Conservation (phyloP, 2,329 filamentous ascomycete genomes). For the Tolypocladium capitatum region DNA sequence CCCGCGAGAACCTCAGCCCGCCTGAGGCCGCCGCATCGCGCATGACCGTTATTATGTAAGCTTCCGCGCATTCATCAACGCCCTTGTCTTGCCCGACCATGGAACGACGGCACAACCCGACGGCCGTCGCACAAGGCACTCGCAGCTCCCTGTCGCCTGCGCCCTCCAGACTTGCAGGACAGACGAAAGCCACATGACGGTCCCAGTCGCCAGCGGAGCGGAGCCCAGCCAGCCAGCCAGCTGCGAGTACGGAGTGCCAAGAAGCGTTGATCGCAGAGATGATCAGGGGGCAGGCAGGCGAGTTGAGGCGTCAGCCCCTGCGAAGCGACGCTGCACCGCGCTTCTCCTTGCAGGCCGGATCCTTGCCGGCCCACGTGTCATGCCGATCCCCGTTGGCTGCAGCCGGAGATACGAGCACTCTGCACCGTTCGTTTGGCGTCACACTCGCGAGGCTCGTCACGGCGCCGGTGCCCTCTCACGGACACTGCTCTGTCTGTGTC, state of each 20-base stretch:
- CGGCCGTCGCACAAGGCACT: too few species aligned
- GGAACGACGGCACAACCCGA: neutral
- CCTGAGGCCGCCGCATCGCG: neutral
- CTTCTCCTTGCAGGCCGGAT: neutral
- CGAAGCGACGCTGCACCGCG: neutral
- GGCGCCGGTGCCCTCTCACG: neutral
- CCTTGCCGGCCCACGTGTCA: slow-evolving; percentile 7
- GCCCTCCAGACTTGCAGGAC: neutral
- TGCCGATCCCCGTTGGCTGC: slow-evolving; percentile 4
- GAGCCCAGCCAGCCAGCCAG: neutral
- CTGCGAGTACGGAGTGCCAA: too few species aligned
- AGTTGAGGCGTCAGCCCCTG: too few species aligned
- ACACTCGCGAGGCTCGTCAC: neutral
- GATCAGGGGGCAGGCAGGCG: too few species aligned
- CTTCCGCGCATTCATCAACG: neutral
- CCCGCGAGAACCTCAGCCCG: neutral
- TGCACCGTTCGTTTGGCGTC: neutral
- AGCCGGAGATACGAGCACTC: too few species aligned
- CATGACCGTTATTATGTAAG: too few species aligned
- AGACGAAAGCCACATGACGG: neutral
- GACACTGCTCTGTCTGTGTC: neutral
- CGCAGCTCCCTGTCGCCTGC: neutral
- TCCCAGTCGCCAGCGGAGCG: neutral
- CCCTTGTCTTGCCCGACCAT: neutral
- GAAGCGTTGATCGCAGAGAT: too few species aligned